Evolutionary conservation across 2,329 filamentous ascomycete species (phyloP), one percentile per base, ranked within the genome.

Genomic region (Teratosphaeria gauchensis): DNA sequence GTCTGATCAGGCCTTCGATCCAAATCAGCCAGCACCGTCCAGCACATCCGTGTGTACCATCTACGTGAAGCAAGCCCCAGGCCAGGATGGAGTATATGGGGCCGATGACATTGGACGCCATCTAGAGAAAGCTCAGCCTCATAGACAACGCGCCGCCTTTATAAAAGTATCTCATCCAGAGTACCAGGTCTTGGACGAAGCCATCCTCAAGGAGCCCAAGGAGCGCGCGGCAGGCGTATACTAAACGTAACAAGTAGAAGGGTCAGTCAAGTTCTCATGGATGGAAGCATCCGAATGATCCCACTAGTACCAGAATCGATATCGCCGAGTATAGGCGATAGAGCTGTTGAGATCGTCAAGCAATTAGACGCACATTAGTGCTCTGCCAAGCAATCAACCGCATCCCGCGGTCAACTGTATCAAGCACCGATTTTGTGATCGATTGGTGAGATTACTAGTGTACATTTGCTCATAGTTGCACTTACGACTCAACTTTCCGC

Each of bases 111-210:
- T 80, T 77, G 0, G 81, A 81, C 0, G 76, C 77, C 1, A 63
- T 83, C 88, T 87, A 91, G 74, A 90, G 90, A 66, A 79, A 83
- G 64, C 83, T 82, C 19, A 91, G 74, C 1, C 88, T 80, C 11
- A 81, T 79, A 0, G 87, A 85, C 0, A 92, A 76, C 69, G 91
- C 88, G 56, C 79, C 79, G 0, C 83, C 83, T 53, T 83, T 90
- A 74, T 90, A 92, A 72, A 87, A 92, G 71, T 91, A 91, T 3
- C 83, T 85, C 6, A 90, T 76, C 71, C 86, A 90, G 0, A 88
- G 74, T 16, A 88, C 46, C 28, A 82, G 82, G 60, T 84, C 83
- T 0, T 83, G 82, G 55, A 86, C 85, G 62, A 86, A 86, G 0
- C 76, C 76, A 64, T 73, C 73, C 60, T 75, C 76, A 11, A 76